These are phyloP conservation scores for Parasarocladium wereldwijsianum DNA, from an alignment of 2,329 filamentous ascomycete species.

Conservation along the genomic window DNA sequence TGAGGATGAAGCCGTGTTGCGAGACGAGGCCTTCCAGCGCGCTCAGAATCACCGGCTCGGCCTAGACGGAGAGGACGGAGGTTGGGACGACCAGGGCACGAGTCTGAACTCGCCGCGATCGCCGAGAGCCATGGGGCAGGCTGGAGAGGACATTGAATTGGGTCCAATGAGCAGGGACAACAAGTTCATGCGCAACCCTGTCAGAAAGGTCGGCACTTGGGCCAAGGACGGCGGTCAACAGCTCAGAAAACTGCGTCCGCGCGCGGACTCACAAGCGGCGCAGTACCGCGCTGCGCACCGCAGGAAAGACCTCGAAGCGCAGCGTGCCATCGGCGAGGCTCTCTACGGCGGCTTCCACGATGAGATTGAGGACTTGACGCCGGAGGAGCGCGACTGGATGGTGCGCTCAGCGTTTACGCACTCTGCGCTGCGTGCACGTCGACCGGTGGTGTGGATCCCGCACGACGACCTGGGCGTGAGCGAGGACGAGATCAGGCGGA, in stretches of 20 bases:
- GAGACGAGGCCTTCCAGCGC: conserved; percentile 76
- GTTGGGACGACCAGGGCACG: neutral
- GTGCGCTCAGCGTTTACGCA: conserved; percentile 86
- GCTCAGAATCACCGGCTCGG: conserved; percentile 60
- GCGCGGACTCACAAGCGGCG: conserved; percentile 22
- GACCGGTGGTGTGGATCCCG: conserved; percentile 89
- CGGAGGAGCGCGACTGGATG: conserved; percentile 73
- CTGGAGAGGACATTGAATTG: conserved; percentile 25
- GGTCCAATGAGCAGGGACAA: conserved; percentile 18
- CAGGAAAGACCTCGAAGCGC: conserved; percentile 53
- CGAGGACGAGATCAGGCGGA: conserved; percentile 77
- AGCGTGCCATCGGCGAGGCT: conserved; percentile 60
- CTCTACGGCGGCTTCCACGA: conserved; percentile 81
- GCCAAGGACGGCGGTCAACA: conserved; percentile 28
- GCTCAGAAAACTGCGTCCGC: conserved; percentile 23
- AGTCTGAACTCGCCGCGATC: conserved; percentile 1
- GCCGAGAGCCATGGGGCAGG: conserved; percentile 1
- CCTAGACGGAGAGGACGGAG: conserved; percentile 30
- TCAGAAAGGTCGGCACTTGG: conserved; percentile 32
- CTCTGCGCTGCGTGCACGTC: conserved; percentile 65
- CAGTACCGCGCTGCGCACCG: conserved; percentile 33
- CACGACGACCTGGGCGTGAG: conserved; percentile 80
- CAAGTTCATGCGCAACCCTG: conserved; percentile 24
- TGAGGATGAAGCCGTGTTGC: conserved; percentile 85
- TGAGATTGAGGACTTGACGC: conserved; percentile 86